Evolutionary conservation across 2,329 filamentous ascomycete species (phyloP).

Genomic region (Graphilbum sp.): DNA sequence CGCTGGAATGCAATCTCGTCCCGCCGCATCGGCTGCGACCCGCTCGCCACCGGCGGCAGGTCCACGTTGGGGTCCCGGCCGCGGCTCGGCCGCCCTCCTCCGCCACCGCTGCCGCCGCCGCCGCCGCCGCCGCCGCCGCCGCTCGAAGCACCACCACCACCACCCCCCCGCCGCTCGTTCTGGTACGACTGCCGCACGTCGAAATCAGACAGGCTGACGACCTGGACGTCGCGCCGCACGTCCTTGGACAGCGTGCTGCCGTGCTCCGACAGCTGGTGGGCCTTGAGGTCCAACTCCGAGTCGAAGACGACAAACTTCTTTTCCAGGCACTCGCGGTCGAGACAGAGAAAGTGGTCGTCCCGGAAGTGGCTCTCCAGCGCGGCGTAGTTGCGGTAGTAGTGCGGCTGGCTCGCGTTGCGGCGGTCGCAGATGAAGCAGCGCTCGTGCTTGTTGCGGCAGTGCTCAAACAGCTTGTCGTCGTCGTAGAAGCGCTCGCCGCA

Average conservation of each 20-base stretch:
- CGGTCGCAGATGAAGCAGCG: slow-evolving; percentile 89
- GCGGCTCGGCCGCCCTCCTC: slow-evolving; percentile 28
- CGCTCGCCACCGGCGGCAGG: slow-evolving; percentile 49
- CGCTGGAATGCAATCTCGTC: slow-evolving; percentile 86
- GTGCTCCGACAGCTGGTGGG: slow-evolving; percentile 75
- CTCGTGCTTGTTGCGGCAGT: slow-evolving; percentile 89
- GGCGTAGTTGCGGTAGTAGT: slow-evolving; percentile 85
- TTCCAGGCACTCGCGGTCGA: slow-evolving; percentile 75
- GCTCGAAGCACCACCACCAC: too few species aligned
- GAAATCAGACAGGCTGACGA: slow-evolving; percentile 78
- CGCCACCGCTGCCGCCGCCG: slow-evolving; percentile 14
- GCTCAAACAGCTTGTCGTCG: slow-evolving; percentile 83
- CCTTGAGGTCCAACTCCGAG: slow-evolving; percentile 87
- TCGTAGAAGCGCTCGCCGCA: slow-evolving; percentile 88
- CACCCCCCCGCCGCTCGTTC: slow-evolving; percentile 36
- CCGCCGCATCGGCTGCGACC: slow-evolving; percentile 63
- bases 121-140: slow-evolving; percentile 28
- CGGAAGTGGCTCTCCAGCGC: slow-evolving; percentile 75
- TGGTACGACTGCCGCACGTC: slow-evolving; percentile 62
- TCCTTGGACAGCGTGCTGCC: slow-evolving; percentile 68
- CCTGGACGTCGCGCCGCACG: slow-evolving; percentile 62
- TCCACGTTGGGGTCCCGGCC: slow-evolving; percentile 83
- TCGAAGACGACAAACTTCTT: slow-evolving; percentile 98
- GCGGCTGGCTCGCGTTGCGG: slow-evolving; percentile 49
- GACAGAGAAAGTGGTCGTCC: slow-evolving; percentile 72